Base-by-base conservation (phyloP, 2,329 filamentous ascomycete genomes). In the Penicillium brevicompactum region DNA sequence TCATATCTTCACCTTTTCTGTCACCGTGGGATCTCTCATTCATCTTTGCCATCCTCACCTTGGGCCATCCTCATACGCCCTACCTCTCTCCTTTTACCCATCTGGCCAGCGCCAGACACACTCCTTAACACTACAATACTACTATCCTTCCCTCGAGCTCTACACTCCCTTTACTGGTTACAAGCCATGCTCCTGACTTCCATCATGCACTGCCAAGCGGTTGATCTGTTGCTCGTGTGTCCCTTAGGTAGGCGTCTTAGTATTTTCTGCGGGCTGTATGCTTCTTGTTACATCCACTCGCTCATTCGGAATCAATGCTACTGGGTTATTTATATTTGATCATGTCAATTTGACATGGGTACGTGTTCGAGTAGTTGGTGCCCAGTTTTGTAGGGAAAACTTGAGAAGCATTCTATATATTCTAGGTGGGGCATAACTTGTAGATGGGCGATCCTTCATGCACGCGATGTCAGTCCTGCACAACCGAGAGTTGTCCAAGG, bases 161-260 rank as follows among this genome's bases (percentile, higher is more conserved):
- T 53, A 65, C 62, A 58, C 46, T 64, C 60, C 47, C 60, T 62
- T 57, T 58, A 41, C 49, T 46, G 57, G 54, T 51, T 58, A 51
- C 49, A 42, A 49, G 46, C 56, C 31, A 48, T 56, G 43, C 55
- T 57, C 49, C 51, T 57, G 57, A 51, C 53, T 52, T 52, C 48
- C 55, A 62, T 62, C 60, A 59, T 55, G 60, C 63, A 63, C 64
- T 63, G 62, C 61, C 57, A 49, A 65, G 58, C 60, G 62, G 58
- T 63, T 60, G 58, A 63, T 64, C 57, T 64, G 40, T 58, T 62
- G 51, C 61, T 52, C 49, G 42, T 54, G 52, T 57, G 24, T 27
- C 24, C 24, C 24, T 27, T 27, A 27, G 24, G 24, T 62, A 45
- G 62, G 62, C 60, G 62, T 62, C 53, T 60, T 57, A 49, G 54